Evolutionary conservation across 129 eudicot species (phyloP).

Genomic region (Rutidosis leptorrhynchoides): DNA sequence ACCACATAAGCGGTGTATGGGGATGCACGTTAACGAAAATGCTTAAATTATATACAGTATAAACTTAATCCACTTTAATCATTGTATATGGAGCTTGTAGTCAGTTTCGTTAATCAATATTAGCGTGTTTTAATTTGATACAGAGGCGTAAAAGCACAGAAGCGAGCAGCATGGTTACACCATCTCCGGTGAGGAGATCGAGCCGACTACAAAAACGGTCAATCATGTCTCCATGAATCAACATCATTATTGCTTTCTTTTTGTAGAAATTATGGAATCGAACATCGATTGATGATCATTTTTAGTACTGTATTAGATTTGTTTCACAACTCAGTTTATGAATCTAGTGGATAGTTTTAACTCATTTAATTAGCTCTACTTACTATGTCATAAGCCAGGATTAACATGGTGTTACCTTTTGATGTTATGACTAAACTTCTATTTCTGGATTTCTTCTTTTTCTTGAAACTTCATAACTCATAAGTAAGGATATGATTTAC

Average conservation of each 20-base stretch:
- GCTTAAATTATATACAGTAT: too few relatives aligned
- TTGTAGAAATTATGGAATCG: slow-evolving; percentile 2
- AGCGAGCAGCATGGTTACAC: slow-evolving; percentile 20
- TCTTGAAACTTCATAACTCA: too few relatives aligned
- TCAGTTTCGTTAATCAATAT: slow-evolving; percentile 8
- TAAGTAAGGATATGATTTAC: too few relatives aligned
- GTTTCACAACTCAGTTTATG: neutral
- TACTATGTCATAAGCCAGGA: neutral
- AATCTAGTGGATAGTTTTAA: neutral
- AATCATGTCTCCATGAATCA: slow-evolving; percentile 51
- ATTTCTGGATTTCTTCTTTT: neutral
- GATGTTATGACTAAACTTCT: neutral
- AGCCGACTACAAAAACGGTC: slow-evolving; percentile 50
- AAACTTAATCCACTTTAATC: neutral
- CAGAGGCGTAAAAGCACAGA: slow-evolving; percentile 44
- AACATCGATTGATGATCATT: slow-evolving; percentile 31
- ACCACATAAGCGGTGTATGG: too few relatives aligned
- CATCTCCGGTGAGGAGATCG: slow-evolving; percentile 75
- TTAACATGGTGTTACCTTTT: neutral
- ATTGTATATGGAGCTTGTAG: neutral
- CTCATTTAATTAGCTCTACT: neutral
- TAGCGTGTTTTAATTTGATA: slow-evolving; percentile 1
- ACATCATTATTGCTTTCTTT: neutral
- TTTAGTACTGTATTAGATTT: neutral
- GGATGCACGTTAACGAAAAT: too few relatives aligned